phyloP scores from a whole-genome alignment of 2,329 filamentous ascomycete species.

The Xylaria sp. region DNA sequence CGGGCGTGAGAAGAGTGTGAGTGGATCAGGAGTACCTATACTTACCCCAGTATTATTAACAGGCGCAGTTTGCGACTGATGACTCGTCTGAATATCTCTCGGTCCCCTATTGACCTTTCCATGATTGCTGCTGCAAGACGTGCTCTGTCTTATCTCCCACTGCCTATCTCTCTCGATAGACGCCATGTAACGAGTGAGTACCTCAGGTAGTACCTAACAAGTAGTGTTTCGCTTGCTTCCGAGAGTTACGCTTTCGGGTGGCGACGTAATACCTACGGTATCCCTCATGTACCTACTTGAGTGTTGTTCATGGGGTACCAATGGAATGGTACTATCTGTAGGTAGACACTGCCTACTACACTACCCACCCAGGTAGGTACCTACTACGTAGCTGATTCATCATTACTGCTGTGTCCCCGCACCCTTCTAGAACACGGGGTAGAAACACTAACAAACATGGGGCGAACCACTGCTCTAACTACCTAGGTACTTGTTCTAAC shows the following conservation, averaged over 20 bases:
- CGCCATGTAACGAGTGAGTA: not conserved
- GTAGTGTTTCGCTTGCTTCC: constrained; percentile 3
- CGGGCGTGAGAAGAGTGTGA: constrained; percentile 19
- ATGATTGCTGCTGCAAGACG: not conserved
- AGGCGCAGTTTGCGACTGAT: constrained; percentile 33
- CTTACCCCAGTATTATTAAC: constrained; percentile 17
- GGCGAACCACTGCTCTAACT: too few relatives aligned
- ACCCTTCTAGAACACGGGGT: constrained; percentile 35
- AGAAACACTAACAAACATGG: constrained; percentile 17
- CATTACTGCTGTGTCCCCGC: constrained; percentile 29
- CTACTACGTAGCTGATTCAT: constrained; percentile 21
- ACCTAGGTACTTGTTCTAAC: constrained; percentile 9
- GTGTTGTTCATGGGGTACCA: not conserved
- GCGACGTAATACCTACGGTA: not conserved
- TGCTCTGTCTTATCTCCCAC: not conserved
- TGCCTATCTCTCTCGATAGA: not conserved
- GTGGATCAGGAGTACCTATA: constrained; percentile 16
- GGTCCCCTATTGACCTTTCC: not conserved
- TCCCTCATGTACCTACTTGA: too few relatives aligned
- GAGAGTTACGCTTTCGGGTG: constrained; percentile 1
- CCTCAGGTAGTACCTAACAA: not conserved
- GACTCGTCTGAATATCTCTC: not conserved
- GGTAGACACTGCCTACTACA: not conserved
- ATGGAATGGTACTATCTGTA: not conserved
- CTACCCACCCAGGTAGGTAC: not conserved